These are phyloP conservation scores for Abrus precatorius DNA, from an alignment of 306 rosid genomes.

Conservation along the genomic window DNA sequence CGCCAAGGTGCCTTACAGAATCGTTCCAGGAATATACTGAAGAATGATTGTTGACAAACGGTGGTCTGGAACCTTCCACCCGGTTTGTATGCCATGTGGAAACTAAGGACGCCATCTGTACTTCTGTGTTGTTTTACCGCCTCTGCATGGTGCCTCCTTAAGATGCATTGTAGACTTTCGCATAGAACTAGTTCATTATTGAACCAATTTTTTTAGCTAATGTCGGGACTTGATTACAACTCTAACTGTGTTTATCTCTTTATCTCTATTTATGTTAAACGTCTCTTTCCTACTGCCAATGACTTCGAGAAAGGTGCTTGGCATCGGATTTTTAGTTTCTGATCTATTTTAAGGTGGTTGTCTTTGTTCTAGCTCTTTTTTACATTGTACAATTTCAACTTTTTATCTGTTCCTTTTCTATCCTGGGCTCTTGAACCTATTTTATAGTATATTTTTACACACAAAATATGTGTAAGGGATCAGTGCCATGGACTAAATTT, in stretches of 20 bases:
- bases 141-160: conserved; percentile 31
- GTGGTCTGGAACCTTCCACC: not conserved
- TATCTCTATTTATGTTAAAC: not conserved
- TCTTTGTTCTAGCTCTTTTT: no score
- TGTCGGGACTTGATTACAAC: conserved; percentile 22
- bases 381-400: no score
- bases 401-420: no score
- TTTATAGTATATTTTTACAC: no score
- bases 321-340: not conserved
- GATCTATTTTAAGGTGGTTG: no score
- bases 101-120: conserved; percentile 30
- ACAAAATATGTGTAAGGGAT: no score
- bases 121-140: conserved; percentile 4
- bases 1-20: conserved; percentile 77
- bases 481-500: no score
- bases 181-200: conserved; percentile 6
- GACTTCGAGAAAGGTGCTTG: conserved; percentile 6
- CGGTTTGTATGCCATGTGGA: conserved; percentile 36
- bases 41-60: conserved; percentile 28
- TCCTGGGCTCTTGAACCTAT: no score
- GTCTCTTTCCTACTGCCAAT: not conserved
- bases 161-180: conserved; percentile 19
- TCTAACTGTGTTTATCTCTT: not conserved
- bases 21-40: conserved; percentile 90
- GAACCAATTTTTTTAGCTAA: conserved; percentile 10